Percentiles rank a stretch among this genome's conserved stretches.
phyloP scores from a whole-genome alignment of 495 filamentous ascomycete species.

The Daldinia vernicosa region DNA sequence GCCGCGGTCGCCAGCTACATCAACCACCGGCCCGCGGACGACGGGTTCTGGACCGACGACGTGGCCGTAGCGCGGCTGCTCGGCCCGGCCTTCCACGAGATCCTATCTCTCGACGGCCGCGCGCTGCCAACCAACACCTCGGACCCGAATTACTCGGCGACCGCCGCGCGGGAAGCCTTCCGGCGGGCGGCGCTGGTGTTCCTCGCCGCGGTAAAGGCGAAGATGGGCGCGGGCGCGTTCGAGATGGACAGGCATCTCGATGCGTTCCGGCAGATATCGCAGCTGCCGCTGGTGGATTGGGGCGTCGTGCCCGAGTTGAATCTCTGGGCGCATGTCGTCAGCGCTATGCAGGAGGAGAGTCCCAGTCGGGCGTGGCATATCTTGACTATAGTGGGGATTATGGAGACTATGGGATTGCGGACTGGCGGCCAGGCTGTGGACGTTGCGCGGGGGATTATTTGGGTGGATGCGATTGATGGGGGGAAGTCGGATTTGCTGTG shows the following conservation, averaged over 20 bases:
- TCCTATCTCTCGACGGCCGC: constrained; percentile 37
- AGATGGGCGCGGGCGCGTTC: constrained; percentile 24
- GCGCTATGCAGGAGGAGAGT: constrained; percentile 36
- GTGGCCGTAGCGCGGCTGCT: constrained; percentile 34
- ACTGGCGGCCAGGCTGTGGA: constrained; percentile 32
- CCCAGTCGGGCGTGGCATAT: constrained; percentile 41
- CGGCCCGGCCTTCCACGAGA: constrained; percentile 32
- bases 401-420: constrained; percentile 36
- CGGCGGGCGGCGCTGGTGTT: constrained; percentile 37
- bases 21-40: constrained; percentile 14
- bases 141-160: constrained; percentile 29
- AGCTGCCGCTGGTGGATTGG: constrained; percentile 39
- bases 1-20: constrained; percentile 42
- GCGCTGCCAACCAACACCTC: constrained; percentile 30
- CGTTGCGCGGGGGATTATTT: constrained; percentile 41
- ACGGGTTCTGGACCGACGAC: constrained; percentile 39
- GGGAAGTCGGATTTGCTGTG: constrained; percentile 35
- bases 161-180: constrained; percentile 41
- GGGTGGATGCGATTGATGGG: constrained; percentile 37
- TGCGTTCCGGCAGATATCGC: constrained; percentile 40
- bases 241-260: constrained; percentile 40
- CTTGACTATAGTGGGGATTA: constrained; percentile 38
- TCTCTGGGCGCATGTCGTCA: constrained; percentile 42
- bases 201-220: constrained; percentile 34
- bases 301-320: constrained; percentile 40